Conservation (phyloP, 306 rosid species). For the Abrus precatorius region DNA sequence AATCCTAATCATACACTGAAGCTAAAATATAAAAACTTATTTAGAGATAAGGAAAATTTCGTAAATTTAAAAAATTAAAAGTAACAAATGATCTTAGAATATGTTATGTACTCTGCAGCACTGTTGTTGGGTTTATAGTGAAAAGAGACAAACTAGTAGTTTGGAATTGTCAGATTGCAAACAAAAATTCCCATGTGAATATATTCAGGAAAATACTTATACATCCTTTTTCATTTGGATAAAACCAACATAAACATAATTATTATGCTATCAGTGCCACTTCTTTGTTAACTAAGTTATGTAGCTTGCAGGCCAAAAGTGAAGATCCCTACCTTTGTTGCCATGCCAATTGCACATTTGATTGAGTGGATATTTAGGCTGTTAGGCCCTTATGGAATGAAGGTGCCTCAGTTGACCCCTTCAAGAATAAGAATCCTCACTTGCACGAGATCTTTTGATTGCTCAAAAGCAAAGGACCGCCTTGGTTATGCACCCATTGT, state of each 20-base stretch:
- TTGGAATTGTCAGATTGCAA: neutral
- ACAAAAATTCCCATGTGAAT: conserved; percentile 25
- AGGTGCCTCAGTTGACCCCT: conserved; percentile 96
- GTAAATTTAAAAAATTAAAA: neutral
- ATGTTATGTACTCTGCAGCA: neutral
- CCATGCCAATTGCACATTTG: conserved; percentile 92
- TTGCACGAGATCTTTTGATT: conserved; percentile 86
- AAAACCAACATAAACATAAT: neutral
- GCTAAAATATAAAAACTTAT: conserved; percentile 3
- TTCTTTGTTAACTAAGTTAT: conserved; percentile 52
- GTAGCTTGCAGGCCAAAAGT: conserved; percentile 85
- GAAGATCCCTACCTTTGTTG: conserved; percentile 77
- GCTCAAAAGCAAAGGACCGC: conserved; percentile 88
- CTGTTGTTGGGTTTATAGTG: neutral
- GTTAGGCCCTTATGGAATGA: conserved; percentile 96
- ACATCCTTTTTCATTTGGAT: conserved; percentile 24
- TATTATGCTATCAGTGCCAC: conserved; percentile 25
- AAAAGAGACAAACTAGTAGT: conserved; percentile 13
- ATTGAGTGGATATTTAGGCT: conserved; percentile 83
- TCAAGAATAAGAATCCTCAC: conserved; percentile 91
- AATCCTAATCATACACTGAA: conserved; percentile 1
- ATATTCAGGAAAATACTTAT: neutral
- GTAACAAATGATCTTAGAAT: neutral
- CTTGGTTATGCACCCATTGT: conserved; percentile 83
- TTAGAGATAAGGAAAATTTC: neutral